These are phyloP conservation scores for Elsinoe fawcettii DNA, from an alignment of 2,329 filamentous ascomycete genomes.

Conservation along the genomic window DNA sequence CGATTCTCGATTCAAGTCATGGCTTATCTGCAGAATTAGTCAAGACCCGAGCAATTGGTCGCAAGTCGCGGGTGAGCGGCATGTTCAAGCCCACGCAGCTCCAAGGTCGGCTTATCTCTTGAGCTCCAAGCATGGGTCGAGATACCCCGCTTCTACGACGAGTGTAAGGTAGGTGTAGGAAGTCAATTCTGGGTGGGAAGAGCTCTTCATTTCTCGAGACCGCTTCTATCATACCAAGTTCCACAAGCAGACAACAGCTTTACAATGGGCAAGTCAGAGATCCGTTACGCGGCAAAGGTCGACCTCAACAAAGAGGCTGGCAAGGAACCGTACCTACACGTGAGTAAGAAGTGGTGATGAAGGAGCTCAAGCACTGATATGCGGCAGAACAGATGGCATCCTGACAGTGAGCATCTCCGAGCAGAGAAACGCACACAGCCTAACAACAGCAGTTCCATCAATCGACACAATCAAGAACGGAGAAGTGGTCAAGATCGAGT, in stretches of 20 bases:
- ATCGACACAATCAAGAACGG: constrained; percentile 66
- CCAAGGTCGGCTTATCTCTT: neutral
- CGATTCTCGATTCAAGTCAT: constrained; percentile 3
- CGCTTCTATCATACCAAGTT: neutral
- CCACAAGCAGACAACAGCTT: neutral
- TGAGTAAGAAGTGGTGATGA: constrained; percentile 36
- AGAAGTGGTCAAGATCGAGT: constrained; percentile 90
- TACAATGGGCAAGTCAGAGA: constrained; percentile 45
- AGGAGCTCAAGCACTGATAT: constrained; percentile 13
- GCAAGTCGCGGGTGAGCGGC: constrained; percentile 9
- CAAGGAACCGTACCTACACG: constrained; percentile 63
- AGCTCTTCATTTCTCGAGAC: neutral
- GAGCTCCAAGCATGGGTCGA: neutral
- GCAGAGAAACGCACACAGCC: constrained; percentile 6
- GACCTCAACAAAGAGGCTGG: constrained; percentile 63
- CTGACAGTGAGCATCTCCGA: constrained; percentile 57
- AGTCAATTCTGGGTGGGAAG: neutral
- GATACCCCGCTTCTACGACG: constrained; percentile 11
- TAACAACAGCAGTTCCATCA: constrained; percentile 55
- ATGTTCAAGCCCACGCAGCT: neutral
- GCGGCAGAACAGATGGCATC: constrained; percentile 79
- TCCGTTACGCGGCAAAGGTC: constrained; percentile 66
- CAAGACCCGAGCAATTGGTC: neutral
- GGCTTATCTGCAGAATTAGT: constrained; percentile 14
- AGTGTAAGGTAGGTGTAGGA: neutral